A percentile compares a stretch with the other conserved stretches of the same genome.
phyloP scores from a whole-genome alignment of 2,329 filamentous ascomycete genomes.

The Monosporascus sp. region DNA sequence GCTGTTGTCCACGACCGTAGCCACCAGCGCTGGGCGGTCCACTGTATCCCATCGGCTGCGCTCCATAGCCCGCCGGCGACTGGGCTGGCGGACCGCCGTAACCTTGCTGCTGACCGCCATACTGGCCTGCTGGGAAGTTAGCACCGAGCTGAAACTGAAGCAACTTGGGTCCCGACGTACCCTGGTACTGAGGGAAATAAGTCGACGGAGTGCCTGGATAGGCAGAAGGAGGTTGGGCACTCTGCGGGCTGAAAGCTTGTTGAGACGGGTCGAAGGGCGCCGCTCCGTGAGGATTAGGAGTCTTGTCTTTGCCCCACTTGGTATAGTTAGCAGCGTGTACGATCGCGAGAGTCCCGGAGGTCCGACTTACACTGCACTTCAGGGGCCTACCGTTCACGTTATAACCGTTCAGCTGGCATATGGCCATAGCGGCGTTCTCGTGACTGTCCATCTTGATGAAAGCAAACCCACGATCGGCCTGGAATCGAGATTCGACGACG shows the following conservation, averaged over 20 bases:
- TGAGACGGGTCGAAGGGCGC: constrained; percentile 74
- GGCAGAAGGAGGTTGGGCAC: constrained; percentile 60
- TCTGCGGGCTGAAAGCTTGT: constrained; percentile 66
- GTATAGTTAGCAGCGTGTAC: constrained; percentile 27
- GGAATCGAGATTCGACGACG: constrained; percentile 94
- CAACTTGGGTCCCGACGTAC: constrained; percentile 46
- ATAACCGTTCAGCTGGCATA: constrained; percentile 96
- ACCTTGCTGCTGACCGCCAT: constrained; percentile 61
- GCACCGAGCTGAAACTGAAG: constrained; percentile 48
- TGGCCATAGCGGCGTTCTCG: constrained; percentile 96
- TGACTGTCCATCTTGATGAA: constrained; percentile 99
- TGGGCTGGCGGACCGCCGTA: constrained; percentile 59
- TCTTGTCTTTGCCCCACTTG: constrained; percentile 99
- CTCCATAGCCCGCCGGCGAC: constrained; percentile 58
- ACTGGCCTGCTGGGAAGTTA: constrained; percentile 40
- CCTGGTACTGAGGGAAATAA: constrained; percentile 93
- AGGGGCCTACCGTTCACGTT: constrained; percentile 94
- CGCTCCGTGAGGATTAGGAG: constrained; percentile 57
- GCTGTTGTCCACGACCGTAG: constrained; percentile 71
- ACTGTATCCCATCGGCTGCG: constrained; percentile 66
- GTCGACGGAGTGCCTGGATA: constrained; percentile 73
- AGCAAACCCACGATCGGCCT: constrained; percentile 94
- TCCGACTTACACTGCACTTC: constrained; percentile 88
- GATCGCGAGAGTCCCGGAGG: constrained; percentile 5
- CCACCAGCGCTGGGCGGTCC: constrained; percentile 73